Base-by-base conservation (phyloP, 768 basidiomycete genomes). In the Suillus occidentalis region DNA sequence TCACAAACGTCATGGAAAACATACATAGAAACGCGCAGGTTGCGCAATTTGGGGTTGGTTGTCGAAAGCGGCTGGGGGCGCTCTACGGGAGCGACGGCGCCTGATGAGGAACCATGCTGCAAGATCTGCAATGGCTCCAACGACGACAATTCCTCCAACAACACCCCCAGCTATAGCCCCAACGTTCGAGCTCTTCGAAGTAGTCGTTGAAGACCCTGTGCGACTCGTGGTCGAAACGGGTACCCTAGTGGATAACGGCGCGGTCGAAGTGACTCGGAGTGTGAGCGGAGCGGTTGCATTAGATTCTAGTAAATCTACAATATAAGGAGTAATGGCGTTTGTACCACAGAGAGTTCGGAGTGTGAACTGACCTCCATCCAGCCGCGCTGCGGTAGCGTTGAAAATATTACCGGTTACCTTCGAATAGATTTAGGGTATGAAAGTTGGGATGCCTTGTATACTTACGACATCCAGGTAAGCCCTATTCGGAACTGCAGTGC, bases 111-210 rank as follows among this genome's bases (percentile, higher is more conserved):
- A 78, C 79, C 82, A 87, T 63, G 81, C 68, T 12, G 76, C 49
- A 9, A 69, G 67, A 1, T 72, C 82, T 6, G 70, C 80, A 16
- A 87, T 73, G 52, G 84, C 67, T 8, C 78, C 82, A 20, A 85
- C 63, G 20, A 72, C 79, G 31, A 84, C 78, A 1, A 89, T 66
- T 14, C 47, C 47, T 49, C 47, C 47, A 12, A 49, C 47, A 25
- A 49, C 47, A 22, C 89, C 88, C 3, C 87, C 87, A 2, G 83
- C 80, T 43, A 88, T 88, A 8, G 85, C 85, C 2, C 84, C 87
- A 1, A 83, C 76, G 67, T 85, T 75, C 16, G 67, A 61, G n/a
- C 16, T 62, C 18, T 52, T 65, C 59, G 68, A 50, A 50, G 65
- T 45, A 39, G 49, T 16, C 49, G 62, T 36, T 8, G 61, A 52